Base-by-base conservation (phyloP, 2,329 filamentous ascomycete species). In the Massarina eburnea region DNA sequence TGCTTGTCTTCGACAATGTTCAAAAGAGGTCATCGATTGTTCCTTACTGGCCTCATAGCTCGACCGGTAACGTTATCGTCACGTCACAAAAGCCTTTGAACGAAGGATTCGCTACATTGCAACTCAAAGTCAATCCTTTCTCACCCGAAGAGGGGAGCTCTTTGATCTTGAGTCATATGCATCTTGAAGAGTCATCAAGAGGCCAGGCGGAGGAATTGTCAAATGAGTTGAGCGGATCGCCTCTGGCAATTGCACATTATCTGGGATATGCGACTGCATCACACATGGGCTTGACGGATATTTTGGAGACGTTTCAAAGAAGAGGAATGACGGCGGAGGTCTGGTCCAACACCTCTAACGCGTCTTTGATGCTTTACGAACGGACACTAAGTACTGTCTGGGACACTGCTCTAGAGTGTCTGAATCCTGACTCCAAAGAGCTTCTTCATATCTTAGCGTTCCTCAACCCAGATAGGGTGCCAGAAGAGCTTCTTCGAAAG, bases 1-100 rank as follows among this genome's bases (percentile, higher is more conserved):
- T 45, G 4, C 21, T 45, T 26, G 5, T 45, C 14, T 45, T 45
- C 21, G 43, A 45, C 19, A 45, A 45, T 18, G 43, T 21, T 8
- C 12, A 39, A 19, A 10, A 17, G 7, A 10, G 6, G 10, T 19
- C 20, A 5, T 19, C 4, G 17, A 8, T 45, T 5, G 21, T 15
- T 15, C 10, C 10, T 9, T 45, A 18, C 35, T 45, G 42, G 42
- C 42, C 42, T 14, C 12, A 15, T 18, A 26, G 17, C 27, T 14
- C 5, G 7, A 21, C 6, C 12, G 43, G 43, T 8, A 6, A 17
- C 7, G 24, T 45, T 8, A 12, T 45, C 30, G 18, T 45, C 15
- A 45, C 43, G n/a, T 22, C 43, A 4, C 36, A 45, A 27, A 45
- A 45, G 14, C 43, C 33, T 7, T 27, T 30, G 17, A 32, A 39